Conservation (phyloP, 257 asterid genomes). For the Solanum virginianum region DNA sequence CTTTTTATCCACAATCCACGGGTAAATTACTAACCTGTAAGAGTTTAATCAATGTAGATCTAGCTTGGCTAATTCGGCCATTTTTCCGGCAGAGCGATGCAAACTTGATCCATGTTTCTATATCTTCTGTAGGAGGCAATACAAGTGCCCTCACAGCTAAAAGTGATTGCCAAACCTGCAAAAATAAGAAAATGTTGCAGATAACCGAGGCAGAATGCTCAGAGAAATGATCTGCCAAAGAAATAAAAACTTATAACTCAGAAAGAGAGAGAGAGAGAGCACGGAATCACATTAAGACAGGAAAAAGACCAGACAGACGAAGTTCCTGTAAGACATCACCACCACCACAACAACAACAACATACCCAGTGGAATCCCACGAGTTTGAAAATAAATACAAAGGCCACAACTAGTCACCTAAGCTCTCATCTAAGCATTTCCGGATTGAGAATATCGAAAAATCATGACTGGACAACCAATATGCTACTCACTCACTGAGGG, state of each 20-base stretch:
- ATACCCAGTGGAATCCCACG: background rate
- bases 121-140: constrained; percentile 95
- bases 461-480: background rate
- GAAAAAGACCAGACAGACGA: background rate
- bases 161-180: constrained; percentile 91
- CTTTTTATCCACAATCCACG: background rate
- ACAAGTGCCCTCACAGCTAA: constrained; percentile 88
- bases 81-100: constrained; percentile 94
- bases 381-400: background rate
- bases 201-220: background rate
- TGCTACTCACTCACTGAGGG: background rate
- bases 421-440: background rate
- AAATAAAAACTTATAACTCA: background rate
- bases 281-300: background rate
- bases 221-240: background rate
- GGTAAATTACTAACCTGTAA: constrained; percentile 52
- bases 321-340: background rate
- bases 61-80: constrained; percentile 97
- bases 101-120: constrained; percentile 96
- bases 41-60: constrained; percentile 81
- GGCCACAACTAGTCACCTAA: background rate
- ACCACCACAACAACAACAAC: no score
- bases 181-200: constrained; percentile 7
- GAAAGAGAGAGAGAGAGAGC: background rate
- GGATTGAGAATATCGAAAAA: background rate